Evolutionary conservation across 192 early-diverging fungal genomes (phyloP).

Genomic region (Phlyctochytrium bullatum): DNA sequence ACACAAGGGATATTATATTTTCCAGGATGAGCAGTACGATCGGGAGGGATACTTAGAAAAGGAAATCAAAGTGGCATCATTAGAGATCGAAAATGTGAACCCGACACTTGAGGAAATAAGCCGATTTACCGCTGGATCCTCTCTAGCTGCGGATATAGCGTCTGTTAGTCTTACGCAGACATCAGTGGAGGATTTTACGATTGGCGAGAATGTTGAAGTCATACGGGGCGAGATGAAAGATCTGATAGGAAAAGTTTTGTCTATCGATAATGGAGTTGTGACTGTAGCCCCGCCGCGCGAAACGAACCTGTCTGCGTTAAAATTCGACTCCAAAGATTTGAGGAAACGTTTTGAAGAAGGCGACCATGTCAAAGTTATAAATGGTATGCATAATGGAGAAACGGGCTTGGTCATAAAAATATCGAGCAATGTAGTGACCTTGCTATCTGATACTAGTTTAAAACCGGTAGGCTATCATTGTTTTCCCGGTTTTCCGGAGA

Average conservation of each 20-base stretch:
- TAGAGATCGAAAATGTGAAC: conserved; percentile 66
- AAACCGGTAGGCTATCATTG: conserved; percentile 25
- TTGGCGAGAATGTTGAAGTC: conserved; percentile 86
- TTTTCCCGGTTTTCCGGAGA: conserved; percentile 2
- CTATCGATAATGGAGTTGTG: conserved; percentile 70
- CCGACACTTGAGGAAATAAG: conserved; percentile 93
- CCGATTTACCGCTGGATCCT: conserved; percentile 70
- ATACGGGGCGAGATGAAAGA: conserved; percentile 80
- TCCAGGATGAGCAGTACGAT: conserved; percentile 41
- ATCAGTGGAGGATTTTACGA: conserved; percentile 40
- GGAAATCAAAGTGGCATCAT: conserved; percentile 50
- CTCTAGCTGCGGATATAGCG: conserved; percentile 49
- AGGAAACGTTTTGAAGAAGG: conserved; percentile 88
- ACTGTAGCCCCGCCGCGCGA: conserved; percentile 53
- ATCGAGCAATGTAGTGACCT: conserved; percentile 75
- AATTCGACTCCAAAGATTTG: conserved; percentile 57
- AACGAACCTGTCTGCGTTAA: conserved; percentile 3
- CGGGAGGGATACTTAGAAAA: conserved; percentile 84
- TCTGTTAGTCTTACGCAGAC: conserved; percentile 12
- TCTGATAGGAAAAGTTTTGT: conserved; percentile 71
- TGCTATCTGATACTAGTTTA: conserved; percentile 67
- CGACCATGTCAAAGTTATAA: conserved; percentile 91
- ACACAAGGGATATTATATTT: conserved; percentile 28
- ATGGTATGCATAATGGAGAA: conserved; percentile 78
- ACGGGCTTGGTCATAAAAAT: conserved; percentile 87